These are phyloP conservation scores for Phytophthora gonapodyides DNA, from an alignment of 352 stramenopile species.

Conservation along the genomic window DNA sequence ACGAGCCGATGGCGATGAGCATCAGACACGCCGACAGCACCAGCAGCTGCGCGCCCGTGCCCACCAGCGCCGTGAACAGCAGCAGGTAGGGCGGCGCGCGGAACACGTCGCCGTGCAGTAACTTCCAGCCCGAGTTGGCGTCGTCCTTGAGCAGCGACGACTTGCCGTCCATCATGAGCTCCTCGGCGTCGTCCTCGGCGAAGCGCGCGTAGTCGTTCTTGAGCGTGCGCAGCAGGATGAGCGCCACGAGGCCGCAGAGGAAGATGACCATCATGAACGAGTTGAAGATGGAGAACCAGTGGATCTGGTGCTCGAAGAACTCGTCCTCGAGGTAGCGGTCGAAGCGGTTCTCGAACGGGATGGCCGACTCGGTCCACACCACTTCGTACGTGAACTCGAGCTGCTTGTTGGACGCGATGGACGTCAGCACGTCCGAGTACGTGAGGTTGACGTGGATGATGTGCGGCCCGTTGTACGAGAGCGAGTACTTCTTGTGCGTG, in stretches of 20 bases:
- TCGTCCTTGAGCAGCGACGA: slow-evolving; percentile 83
- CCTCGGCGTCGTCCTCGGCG: slow-evolving; percentile 84
- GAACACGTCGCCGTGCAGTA: slow-evolving; percentile 96
- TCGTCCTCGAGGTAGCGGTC: slow-evolving; percentile 98
- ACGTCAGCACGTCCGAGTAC: slow-evolving; percentile 89
- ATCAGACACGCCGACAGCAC: slow-evolving; percentile 95
- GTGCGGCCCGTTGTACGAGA: slow-evolving; percentile 96
- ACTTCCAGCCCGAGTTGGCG: slow-evolving; percentile 94
- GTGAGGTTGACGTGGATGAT: slow-evolving; percentile 99
- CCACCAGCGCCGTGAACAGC: slow-evolving; percentile 96
- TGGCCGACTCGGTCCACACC: slow-evolving; percentile 90
- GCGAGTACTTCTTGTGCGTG: slow-evolving; percentile 96
- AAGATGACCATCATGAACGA: slow-evolving; percentile 99
- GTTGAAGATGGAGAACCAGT: slow-evolving; percentile 98
- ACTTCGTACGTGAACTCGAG: slow-evolving; percentile 97
- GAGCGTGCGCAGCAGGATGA: slow-evolving; percentile 95
- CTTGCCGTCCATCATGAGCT: slow-evolving; percentile 85
- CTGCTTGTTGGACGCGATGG: slow-evolving; percentile 84
- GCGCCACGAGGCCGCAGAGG: slow-evolving; percentile 91
- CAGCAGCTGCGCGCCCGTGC: slow-evolving; percentile 96
- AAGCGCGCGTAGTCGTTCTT: slow-evolving; percentile 95
- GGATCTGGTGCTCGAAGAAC: slow-evolving; percentile 99
- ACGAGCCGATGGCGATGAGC: slow-evolving; percentile 95
- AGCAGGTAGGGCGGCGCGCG: slow-evolving; percentile 92
- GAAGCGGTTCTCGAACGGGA: slow-evolving; percentile 96